Evolutionary conservation across 495 filamentous ascomycete species (phyloP).

Genomic region (Geopyxis carbonaria): DNA sequence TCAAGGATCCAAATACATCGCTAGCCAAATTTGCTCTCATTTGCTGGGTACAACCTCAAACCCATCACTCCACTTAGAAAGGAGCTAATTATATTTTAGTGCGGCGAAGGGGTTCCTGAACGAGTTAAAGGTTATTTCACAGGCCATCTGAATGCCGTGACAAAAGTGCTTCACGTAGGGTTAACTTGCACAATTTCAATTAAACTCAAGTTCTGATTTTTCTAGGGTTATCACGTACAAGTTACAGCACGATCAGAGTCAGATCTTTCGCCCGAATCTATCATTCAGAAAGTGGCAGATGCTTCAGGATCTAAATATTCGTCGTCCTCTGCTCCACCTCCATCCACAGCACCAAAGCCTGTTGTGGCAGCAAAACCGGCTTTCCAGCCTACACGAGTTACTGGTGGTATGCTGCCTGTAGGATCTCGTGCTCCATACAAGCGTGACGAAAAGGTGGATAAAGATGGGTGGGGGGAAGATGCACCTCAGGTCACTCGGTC

Average conservation of each 20-base stretch:
- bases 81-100: slow-evolving; percentile 31
- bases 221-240: slow-evolving; percentile 85
- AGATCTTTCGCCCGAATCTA: slow-evolving; percentile 70
- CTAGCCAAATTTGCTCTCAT: slow-evolving; percentile 88
- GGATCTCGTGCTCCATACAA: slow-evolving; percentile 46
- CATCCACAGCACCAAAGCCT: slow-evolving; percentile 42
- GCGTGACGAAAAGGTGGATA: slow-evolving; percentile 38
- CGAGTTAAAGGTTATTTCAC: slow-evolving; percentile 96
- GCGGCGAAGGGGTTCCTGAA: slow-evolving; percentile 95
- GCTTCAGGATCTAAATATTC: slow-evolving; percentile 92
- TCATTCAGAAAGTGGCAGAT: slow-evolving; percentile 88
- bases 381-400: slow-evolving; percentile 63
- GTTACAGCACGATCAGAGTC: slow-evolving; percentile 81
- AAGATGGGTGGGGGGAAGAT: slow-evolving; percentile 91
- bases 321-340: slow-evolving; percentile 30
- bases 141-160: slow-evolving; percentile 72
- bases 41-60: slow-evolving; percentile 44
- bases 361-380: slow-evolving; percentile 70
- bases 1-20: slow-evolving; percentile 83
- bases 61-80: slow-evolving; percentile 9
- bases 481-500: slow-evolving; percentile 74
- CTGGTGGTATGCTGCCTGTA: slow-evolving; percentile 31
- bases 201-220: background rate
- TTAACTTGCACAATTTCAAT: background rate
- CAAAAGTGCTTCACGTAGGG: slow-evolving; percentile 70